These are phyloP conservation scores for Linderniella brevidens DNA, from an alignment of 257 asterid species.

Conservation along the genomic window DNA sequence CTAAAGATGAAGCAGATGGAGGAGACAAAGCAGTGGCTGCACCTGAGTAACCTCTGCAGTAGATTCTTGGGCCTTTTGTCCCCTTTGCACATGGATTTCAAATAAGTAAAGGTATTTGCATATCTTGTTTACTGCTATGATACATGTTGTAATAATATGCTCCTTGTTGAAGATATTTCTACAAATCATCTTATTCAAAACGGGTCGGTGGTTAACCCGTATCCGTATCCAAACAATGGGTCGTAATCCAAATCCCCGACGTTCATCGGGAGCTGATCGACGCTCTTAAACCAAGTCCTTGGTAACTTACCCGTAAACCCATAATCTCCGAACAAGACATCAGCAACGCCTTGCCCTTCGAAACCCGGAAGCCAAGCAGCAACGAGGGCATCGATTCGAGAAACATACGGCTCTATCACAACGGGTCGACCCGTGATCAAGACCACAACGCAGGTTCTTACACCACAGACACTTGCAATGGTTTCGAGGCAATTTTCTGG, in stretches of 20 bases:
- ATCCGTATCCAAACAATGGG: conserved; percentile 30
- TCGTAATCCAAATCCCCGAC: conserved; percentile 28
- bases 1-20: conserved; percentile 18
- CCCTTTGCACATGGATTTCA: too few relatives aligned
- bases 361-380: conserved; percentile 51
- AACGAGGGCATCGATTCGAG: conserved; percentile 21
- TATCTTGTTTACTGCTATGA: too few relatives aligned
- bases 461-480: conserved; percentile 21
- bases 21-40: neutral
- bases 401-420: conserved; percentile 24
- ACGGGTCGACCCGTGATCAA: conserved; percentile 34
- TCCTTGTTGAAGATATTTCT: too few relatives aligned
- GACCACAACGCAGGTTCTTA: conserved; percentile 22
- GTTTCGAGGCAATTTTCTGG: conserved; percentile 20
- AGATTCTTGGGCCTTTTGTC: too few relatives aligned
- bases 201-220: conserved; percentile 28
- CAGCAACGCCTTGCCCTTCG: conserved; percentile 40
- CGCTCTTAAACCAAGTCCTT: conserved; percentile 31
- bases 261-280: conserved; percentile 37
- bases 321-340: conserved; percentile 33
- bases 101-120: too few relatives aligned
- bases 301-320: conserved; percentile 32
- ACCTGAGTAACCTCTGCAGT: too few relatives aligned
- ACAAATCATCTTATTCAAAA: too few relatives aligned
- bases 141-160: too few relatives aligned